These are phyloP conservation scores for Clathrospora elynae DNA, from an alignment of 2,329 filamentous ascomycete genomes.

Conservation along the genomic window DNA sequence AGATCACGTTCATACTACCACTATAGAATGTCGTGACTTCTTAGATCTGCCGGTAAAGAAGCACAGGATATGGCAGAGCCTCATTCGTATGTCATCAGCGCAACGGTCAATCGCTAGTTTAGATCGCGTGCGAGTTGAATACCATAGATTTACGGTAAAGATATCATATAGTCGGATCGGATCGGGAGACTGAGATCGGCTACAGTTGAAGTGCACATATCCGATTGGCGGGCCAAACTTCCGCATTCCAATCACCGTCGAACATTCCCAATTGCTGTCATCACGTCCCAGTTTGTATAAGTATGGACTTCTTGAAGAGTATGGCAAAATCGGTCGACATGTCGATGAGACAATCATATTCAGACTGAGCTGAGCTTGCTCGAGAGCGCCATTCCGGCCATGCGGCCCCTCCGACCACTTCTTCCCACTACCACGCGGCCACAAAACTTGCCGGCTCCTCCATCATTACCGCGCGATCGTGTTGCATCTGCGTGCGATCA, in stretches of 20 bases:
- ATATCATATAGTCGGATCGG: no score
- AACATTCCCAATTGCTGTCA: conserved; percentile 3
- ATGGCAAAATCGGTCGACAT: not conserved
- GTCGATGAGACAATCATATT: no score
- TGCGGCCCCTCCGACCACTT: conserved; percentile 11
- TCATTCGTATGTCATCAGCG: no score
- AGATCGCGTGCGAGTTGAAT: no score
- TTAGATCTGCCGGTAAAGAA: no score
- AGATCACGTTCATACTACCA: no score
- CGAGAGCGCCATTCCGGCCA: not conserved
- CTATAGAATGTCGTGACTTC: no score
- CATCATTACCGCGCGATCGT: conserved; percentile 8
- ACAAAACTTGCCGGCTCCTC: conserved; percentile 7
- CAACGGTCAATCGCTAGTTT: no score
- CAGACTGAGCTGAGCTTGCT: no score
- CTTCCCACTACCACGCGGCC: conserved; percentile 8
- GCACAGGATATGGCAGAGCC: no score
- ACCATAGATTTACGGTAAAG: no score
- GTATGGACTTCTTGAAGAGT: not conserved
- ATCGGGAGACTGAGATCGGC: conserved; percentile 1
- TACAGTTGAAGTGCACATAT: not conserved
- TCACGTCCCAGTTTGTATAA: conserved; percentile 1
- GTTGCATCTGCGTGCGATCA: conserved; percentile 15
- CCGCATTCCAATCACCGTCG: conserved; percentile 10
- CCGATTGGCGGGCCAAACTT: conserved; percentile 8